Evolutionary conservation across 2,329 filamentous ascomycete genomes (phyloP).

Genomic region (Fusarium redolens): DNA sequence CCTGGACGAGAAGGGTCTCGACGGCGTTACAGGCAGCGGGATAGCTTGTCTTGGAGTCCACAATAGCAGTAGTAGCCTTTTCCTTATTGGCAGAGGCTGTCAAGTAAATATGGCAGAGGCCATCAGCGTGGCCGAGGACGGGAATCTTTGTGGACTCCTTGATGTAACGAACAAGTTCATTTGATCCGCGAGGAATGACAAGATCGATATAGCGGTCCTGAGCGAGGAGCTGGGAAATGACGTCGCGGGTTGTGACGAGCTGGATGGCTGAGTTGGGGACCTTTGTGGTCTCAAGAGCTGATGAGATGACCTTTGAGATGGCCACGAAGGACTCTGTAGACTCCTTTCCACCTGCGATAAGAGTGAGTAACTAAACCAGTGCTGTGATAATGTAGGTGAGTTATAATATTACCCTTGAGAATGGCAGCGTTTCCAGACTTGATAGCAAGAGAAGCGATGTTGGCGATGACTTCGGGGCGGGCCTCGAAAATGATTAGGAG

Average conservation of each 20-base stretch:
- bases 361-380: not conserved
- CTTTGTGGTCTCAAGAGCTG: slow-evolving; percentile 75
- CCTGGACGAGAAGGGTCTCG: slow-evolving; percentile 91
- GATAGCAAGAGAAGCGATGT: slow-evolving; percentile 94
- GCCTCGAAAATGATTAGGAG: slow-evolving; percentile 98
- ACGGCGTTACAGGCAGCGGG: slow-evolving; percentile 94
- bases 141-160: slow-evolving; percentile 93
- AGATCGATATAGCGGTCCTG: slow-evolving; percentile 92
- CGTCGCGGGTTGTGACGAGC: slow-evolving; percentile 92
- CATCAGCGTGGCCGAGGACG: slow-evolving; percentile 95
- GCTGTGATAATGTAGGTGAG: too few relatives aligned
- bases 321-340: slow-evolving; percentile 94
- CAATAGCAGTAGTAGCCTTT: slow-evolving; percentile 79
- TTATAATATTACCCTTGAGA: slow-evolving; percentile 78
- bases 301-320: slow-evolving; percentile 86
- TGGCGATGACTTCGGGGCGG: slow-evolving; percentile 96
- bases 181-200: slow-evolving; percentile 91
- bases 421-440: slow-evolving; percentile 98
- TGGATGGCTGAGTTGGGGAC: slow-evolving; percentile 92
- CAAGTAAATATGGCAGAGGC: slow-evolving; percentile 88
- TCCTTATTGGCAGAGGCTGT: slow-evolving; percentile 79
- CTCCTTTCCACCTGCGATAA: slow-evolving; percentile 82
- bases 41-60: slow-evolving; percentile 95
- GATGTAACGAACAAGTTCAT: slow-evolving; percentile 89
- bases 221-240: slow-evolving; percentile 85